These are phyloP conservation scores for Schwanniomyces pseudopolymorphus DNA, from an alignment of 805 yeast species.

Conservation along the genomic window DNA sequence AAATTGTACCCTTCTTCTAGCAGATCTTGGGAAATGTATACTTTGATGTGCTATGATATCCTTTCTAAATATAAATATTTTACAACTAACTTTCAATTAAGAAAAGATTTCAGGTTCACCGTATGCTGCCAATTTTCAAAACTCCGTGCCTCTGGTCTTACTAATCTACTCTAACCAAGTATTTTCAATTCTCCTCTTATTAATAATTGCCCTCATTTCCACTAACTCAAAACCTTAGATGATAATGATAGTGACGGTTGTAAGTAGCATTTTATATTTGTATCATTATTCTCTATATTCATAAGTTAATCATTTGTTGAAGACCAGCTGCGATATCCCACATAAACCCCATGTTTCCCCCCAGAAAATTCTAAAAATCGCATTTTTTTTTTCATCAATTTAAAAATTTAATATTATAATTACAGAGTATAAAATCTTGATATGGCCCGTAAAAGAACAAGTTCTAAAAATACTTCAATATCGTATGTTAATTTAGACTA, in stretches of 20 bases:
- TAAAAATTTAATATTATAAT: neutral
- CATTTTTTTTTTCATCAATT: no score
- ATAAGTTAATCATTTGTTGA: no score
- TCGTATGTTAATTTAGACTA: neutral
- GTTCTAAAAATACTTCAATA: neutral
- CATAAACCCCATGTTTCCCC: no score
- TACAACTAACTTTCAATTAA: slow-evolving; percentile 1
- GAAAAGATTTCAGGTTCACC: slow-evolving; percentile 3
- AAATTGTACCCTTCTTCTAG: slow-evolving; percentile 2
- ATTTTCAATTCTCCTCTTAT: no score
- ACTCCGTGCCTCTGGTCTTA: slow-evolving; percentile 4
- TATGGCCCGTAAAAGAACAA: neutral
- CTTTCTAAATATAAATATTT: slow-evolving; percentile 2
- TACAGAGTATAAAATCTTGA: neutral
- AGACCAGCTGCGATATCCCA: no score
- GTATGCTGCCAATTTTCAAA: slow-evolving; percentile 5
- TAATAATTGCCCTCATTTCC: no score
- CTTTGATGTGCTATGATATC: neutral
- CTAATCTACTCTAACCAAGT: no score
- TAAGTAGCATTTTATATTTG: no score
- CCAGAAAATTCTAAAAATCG: no score
- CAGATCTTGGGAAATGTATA: neutral
- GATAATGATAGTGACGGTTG: no score
- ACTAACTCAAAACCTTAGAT: no score
- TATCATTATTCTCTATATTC: no score